Evolutionary conservation across 2,329 filamentous ascomycete genomes (phyloP), one percentile per base, ranked within the genome.

Genomic region (Aspergillus pseudoviridinutans): DNA sequence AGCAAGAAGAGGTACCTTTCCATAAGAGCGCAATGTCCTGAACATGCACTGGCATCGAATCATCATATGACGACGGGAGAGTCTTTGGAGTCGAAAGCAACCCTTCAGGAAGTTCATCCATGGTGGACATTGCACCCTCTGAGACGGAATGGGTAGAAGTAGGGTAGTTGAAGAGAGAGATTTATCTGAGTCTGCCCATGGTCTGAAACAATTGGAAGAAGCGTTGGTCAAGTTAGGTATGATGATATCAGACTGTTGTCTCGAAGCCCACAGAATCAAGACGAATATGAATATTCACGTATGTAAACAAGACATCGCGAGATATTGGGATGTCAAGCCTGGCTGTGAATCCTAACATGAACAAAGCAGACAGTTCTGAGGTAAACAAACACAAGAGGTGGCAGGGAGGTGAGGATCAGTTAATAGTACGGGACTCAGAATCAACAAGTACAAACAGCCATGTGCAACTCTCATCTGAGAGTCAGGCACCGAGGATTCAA

Each of bases 11-110:
- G 66, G 55, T 71, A 82, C 80, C 79, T 75, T 74, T 78, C 80
- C 80, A 82, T 59, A 82, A 68, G 53, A 70, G 73, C 53, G 71
- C 72, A 58, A 80, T 71, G 63, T 77, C 73, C 25, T 74, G 70
- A 25, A 73, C 65, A 42, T 76, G 72, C 54, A 79, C 67, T 38
- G 57, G 66, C 52, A 74, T 71, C 49, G 70, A 66, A 51, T 68
- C 67, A 44, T 72, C 66, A 49, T 78, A 68, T 49, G 75, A 71
- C 38, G 71, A 69, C 14, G 73, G 68, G 27, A 76, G 66, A 41
- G 67, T 65, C 49, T 70, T 67, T 28, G 73, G 74, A 50, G 74
- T 75, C 50, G 72, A 72, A 53, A 81, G 69, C 61, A 80, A 70
- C 42, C 75, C 75, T 65, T 72, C 64, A 49, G 78, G 73, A 38